Conservation (phyloP, 345 rosid genomes). For the Cardamine occulta region DNA sequence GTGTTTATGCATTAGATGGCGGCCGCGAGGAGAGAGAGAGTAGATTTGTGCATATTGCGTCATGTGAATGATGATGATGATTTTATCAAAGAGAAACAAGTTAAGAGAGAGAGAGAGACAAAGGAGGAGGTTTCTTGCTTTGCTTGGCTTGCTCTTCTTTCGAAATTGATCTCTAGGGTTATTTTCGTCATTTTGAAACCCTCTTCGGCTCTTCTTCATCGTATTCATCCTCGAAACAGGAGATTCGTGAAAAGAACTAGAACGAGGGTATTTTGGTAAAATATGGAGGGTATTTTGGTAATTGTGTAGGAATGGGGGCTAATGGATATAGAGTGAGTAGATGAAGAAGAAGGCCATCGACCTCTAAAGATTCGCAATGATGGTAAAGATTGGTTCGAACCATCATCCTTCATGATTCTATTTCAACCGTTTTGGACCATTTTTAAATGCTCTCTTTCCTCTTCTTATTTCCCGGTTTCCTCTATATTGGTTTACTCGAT, state of each 20-base stretch:
- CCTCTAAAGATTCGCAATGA: conserved; percentile 89
- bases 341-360: conserved; percentile 51
- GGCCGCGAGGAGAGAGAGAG: conserved; percentile 63
- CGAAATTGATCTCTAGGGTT: conserved; percentile 38
- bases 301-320: conserved; percentile 47
- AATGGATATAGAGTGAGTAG: conserved; percentile 14
- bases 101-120: not conserved
- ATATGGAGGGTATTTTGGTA: conserved; percentile 42
- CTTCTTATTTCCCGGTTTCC: conserved; percentile 41
- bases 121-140: conserved; percentile 24
- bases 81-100: conserved; percentile 36
- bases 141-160: conserved; percentile 31
- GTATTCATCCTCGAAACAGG: conserved; percentile 20
- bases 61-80: conserved; percentile 69
- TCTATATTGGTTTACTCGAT: conserved; percentile 46
- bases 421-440: conserved; percentile 38
- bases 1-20: conserved; percentile 79
- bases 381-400: conserved; percentile 80
- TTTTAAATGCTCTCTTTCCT: conserved; percentile 37
- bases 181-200: not conserved
- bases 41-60: conserved; percentile 51
- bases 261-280: conserved; percentile 7
- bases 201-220: conserved; percentile 18
- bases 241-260: not conserved
- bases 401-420: conserved; percentile 57